Evolutionary conservation across 768 basidiomycete species (phyloP), one percentile per base, ranked within the genome.

Genomic region (Mrakia blollopis): DNA sequence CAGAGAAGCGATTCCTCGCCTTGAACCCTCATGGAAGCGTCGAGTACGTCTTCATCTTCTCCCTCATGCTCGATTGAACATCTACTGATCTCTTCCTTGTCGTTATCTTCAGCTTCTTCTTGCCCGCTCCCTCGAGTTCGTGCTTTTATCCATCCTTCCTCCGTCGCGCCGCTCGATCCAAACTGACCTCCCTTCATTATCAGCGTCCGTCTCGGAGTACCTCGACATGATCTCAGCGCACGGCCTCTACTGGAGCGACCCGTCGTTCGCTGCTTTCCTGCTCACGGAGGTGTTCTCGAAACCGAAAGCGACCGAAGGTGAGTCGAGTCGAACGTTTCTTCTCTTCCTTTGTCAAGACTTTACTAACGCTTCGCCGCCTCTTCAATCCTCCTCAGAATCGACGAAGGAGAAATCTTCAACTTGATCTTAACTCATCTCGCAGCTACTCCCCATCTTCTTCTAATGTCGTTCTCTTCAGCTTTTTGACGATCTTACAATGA

Each of bases 1-100:
- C 81, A 2, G 83, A 84, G 73, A 74, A 83, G 9, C 79, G 86
- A 28, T 85, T 86, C 79, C 81, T 81, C 23, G 86, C 86, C 0
- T 78, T 86, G 61, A 86, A 86, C 70, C 85, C 85, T 11, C 86
- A 86, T 78, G 86, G 85, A 4, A 85, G 84, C 69, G 75, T 86
- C 11, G 72, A 63, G 65, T 68, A 21, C 44, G 65, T 68, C 62
- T 10, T 2, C 60, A 25, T 44, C 54, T 72, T 30, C 65, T 52
- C 28, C 69, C 9, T 52, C 28, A 16, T 28, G 5, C 28, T 6
- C 50, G 18, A 5, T 41, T 23, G n/a, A 25, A 21, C 3, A 6
- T 44, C 35, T 13, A 3, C 50, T 52, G 30, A 30, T 50, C 7
- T 16, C 39, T 25, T n/a, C 23, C 44, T n/a, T 8, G 23, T 32